phyloP scores from a whole-genome alignment of 169 alveolate species.

The Condylostoma magnum region DNA sequence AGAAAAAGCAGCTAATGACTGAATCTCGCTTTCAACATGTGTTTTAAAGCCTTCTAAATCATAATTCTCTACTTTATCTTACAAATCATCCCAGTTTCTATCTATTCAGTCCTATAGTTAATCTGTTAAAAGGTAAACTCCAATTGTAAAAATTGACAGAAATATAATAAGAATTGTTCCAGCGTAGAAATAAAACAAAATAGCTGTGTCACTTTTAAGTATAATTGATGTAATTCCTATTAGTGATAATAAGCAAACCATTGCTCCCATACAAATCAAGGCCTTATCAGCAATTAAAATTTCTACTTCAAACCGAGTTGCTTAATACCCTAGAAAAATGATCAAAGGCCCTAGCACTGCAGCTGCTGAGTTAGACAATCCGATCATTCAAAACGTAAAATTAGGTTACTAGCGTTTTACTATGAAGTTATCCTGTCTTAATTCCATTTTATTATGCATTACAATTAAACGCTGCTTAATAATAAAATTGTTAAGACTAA shows the following conservation, averaged over 20 bases:
- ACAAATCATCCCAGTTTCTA: constrained; percentile 14
- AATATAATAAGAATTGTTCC: neutral
- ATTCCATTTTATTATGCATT: too few relatives aligned
- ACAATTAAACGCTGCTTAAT: too few relatives aligned
- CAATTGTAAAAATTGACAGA: constrained; percentile 6
- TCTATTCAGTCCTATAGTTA: constrained; percentile 20
- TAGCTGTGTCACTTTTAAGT: neutral
- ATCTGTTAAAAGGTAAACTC: neutral
- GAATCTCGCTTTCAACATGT: constrained; percentile 13
- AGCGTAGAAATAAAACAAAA: constrained; percentile 20
- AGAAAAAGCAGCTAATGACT: constrained; percentile 9
- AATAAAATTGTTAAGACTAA: too few relatives aligned
- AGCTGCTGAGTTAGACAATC: neutral
- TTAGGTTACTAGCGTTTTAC: too few relatives aligned
- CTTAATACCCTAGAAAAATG: constrained; percentile 15
- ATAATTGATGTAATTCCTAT: neutral
- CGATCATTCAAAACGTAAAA: constrained; percentile 26
- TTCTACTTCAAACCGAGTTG: constrained; percentile 11
- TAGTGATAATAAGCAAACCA: neutral
- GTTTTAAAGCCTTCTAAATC: constrained; percentile 2
- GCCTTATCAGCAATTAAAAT: constrained; percentile 29
- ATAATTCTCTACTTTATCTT: neutral
- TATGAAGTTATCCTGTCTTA: too few relatives aligned
- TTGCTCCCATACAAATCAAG: constrained; percentile 27
- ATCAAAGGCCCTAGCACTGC: constrained; percentile 23